These are phyloP conservation scores for Fabrea salina DNA, from an alignment of 169 alveolate species.

Conservation along the genomic window DNA sequence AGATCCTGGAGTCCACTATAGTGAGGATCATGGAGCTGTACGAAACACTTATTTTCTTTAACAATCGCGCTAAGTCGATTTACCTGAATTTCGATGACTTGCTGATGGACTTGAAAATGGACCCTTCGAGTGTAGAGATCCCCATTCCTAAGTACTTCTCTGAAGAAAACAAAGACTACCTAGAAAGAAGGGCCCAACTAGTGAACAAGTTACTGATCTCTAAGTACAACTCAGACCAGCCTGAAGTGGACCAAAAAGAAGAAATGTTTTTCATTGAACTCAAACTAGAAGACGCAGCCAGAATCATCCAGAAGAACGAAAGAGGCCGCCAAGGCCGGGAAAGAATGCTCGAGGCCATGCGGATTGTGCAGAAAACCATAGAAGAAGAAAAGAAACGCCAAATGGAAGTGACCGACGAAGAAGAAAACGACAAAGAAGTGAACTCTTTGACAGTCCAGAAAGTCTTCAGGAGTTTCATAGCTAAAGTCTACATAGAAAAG, in stretches of 20 bases:
- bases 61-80: slow-evolving; percentile 79
- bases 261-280: slow-evolving; percentile 61
- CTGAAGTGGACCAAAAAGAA: slow-evolving; percentile 60
- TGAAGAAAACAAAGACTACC: slow-evolving; percentile 79
- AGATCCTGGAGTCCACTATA: slow-evolving; percentile 80
- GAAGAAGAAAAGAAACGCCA: slow-evolving; percentile 52
- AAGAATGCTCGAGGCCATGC: slow-evolving; percentile 45
- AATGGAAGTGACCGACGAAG: slow-evolving; percentile 56
- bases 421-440: slow-evolving; percentile 49
- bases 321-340: slow-evolving; percentile 79
- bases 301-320: slow-evolving; percentile 74
- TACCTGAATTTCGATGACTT: slow-evolving; percentile 83
- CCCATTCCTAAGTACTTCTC: slow-evolving; percentile 86
- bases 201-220: slow-evolving; percentile 57
- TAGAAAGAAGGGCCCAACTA: slow-evolving; percentile 63
- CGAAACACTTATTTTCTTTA: slow-evolving; percentile 63
- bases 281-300: slow-evolving; percentile 57
- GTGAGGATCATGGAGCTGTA: slow-evolving; percentile 80
- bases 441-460: slow-evolving; percentile 37
- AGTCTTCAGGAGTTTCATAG: slow-evolving; percentile 56
- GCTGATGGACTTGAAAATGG: slow-evolving; percentile 82
- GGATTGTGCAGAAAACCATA: slow-evolving; percentile 29
- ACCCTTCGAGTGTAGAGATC: slow-evolving; percentile 80
- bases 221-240: slow-evolving; percentile 64
- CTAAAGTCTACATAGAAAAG: slow-evolving; percentile 51